Conservation (phyloP, 805 yeast genomes). For the Wickerhamiella lipophila region DNA sequence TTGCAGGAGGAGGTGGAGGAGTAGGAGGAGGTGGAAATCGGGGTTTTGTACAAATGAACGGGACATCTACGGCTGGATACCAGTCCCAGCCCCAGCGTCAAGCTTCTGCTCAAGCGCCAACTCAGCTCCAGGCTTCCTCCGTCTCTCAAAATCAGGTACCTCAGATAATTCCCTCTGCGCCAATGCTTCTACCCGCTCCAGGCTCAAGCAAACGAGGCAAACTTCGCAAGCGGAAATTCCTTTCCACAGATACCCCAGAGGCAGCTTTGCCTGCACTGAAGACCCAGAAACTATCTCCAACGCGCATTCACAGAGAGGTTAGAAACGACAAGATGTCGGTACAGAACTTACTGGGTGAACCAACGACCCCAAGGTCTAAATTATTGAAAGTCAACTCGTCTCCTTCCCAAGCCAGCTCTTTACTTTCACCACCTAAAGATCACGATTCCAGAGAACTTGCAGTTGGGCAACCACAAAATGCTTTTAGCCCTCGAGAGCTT, state of each 20-base stretch:
- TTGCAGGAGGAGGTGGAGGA: no score
- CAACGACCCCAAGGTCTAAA: background rate
- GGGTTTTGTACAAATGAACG: background rate
- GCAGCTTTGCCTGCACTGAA: background rate
- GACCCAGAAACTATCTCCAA: background rate
- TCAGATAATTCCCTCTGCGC: background rate
- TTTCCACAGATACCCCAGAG: background rate
- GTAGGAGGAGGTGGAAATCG: no score
- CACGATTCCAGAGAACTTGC: background rate
- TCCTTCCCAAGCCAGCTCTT: background rate
- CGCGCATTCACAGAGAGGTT: background rate
- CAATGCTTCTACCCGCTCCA: constrained; percentile 1
- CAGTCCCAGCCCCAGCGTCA: background rate
- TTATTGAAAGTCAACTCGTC: background rate
- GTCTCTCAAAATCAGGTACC: background rate
- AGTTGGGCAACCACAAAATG: no score
- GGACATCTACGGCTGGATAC: no score
- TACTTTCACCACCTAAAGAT: background rate
- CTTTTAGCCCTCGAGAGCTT: no score
- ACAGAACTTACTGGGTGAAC: background rate
- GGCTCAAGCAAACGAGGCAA: background rate
- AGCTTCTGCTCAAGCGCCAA: background rate
- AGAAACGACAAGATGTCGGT: background rate
- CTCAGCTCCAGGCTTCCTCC: background rate
- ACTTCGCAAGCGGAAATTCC: background rate